Evolutionary conservation across 106 monocot genomes (phyloP), one percentile per base, ranked within the genome.

Genomic region (Platanthera guangdongensis): DNA sequence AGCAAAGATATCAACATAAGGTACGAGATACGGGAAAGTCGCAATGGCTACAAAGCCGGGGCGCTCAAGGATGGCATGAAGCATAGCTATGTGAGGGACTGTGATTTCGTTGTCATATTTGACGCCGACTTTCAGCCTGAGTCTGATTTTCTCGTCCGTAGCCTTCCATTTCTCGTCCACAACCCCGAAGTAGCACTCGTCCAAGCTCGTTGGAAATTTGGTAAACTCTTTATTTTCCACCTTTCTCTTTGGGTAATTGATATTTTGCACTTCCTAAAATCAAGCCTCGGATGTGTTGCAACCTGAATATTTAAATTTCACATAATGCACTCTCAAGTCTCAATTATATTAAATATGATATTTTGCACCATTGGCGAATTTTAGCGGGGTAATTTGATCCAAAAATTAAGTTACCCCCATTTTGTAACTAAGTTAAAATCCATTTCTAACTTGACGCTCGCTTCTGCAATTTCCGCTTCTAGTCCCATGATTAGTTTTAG

Each of bases 91-190:
- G 84, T 84, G 32, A 76, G 79, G 52, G 53, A 70, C 30, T 87
- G 87, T 51, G 87, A 85, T 12, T 85, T 78, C 59, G 85, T 81
- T 4, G 81, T 57, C 51, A 85, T 85, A n/a, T 85, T 85, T 55
- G 87, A 87, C 73, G 87, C 87, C 30, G 87, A 87, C 73, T 87
- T 87, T 79, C 84, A 87, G 78, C 87, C 87, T 3, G 84, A 87
- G 49, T 73, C 84, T 22, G 84, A 87, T 73, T 87, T 81, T 68
- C 84, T 87, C 53, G 67, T 63, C 72, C 80, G 84, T 47, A 70
- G 81, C 28, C 46, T 87, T 22, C 87, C 87, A 11, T 87, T 84
- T 73, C 87, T 87, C 57, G 16, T 81, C 68, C 79, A 82, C 84
- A 87, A 87, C 76, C 81, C 79, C 46, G 47, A 79, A 7, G 21